Base-by-base conservation (phyloP, 2,329 filamentous ascomycete species). In the Arthrocladium fulminans region DNA sequence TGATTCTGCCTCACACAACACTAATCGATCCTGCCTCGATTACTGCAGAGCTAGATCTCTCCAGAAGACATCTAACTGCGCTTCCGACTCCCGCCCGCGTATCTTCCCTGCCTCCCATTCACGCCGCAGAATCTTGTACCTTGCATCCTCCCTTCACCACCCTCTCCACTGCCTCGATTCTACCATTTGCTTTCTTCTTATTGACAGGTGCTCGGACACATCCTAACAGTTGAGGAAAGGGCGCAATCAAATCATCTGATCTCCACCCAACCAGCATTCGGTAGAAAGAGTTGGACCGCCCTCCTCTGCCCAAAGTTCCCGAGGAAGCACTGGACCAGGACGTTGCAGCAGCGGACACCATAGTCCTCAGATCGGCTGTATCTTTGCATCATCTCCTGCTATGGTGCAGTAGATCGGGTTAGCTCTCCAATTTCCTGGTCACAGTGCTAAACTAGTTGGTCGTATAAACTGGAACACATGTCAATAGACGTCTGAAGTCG, bases 361-460 rank as follows among this genome's bases (percentile, higher is more conserved):
- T 35, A 35, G 32, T 6, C 32, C 27, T n/a, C 24, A 9, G 39
- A 42, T 25, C 39, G 27, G 39, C 39, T 24, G 39, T 42, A 27
- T n/a, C 39, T 23, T 42, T 42, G 39, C 39, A 45, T 35, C 42
- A 35, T 35, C 17, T 10, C 20, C n/a, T 37, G 19, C 12, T 22
- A 37, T 45, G 42, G 24, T 30, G 24, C 24, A 44, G 17, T 44
- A 44, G 41, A 22, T 41, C 41, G 19, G 13, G 15, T n/a, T 20
- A 32, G 27, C 24, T n/a, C 19, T 25, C 39, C 24, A 15, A 25
- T 4, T 22, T 13, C 24, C 30, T 45, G 42, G 30, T 24, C 22
- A 10, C 13, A 7, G n/a, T 22, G 12, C 30, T 45, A 34, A 23
- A 27, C 42, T 22, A n/a, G 17, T 45, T 34, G 10, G 27, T 45